Percentiles rank a stretch among this genome's conserved stretches.
Evolutionary conservation across 2,329 filamentous ascomycete genomes (phyloP).

Genomic region (Phialophora verrucosa): DNA sequence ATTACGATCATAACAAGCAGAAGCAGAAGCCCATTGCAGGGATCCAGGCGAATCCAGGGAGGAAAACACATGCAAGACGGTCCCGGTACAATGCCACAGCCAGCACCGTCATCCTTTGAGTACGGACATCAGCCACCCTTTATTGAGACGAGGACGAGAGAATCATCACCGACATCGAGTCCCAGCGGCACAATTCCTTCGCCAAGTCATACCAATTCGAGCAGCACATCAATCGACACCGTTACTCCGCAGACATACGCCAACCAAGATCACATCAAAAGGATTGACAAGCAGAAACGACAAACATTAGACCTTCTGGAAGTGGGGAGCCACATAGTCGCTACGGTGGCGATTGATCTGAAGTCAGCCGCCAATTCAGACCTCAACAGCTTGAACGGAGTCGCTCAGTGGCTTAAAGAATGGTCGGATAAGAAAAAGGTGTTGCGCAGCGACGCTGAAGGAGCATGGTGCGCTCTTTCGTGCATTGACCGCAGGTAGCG

Average conservation of each 20-base stretch:
- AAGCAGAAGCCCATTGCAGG: not conserved
- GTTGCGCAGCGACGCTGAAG: not conserved
- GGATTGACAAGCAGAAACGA: not conserved
- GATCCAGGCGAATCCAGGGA: not conserved
- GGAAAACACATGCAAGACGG: not conserved
- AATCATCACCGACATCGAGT: not conserved
- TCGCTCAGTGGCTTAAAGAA: not conserved
- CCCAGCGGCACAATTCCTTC: not conserved
- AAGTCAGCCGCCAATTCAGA: not conserved
- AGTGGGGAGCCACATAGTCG: not conserved
- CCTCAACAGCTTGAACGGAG: not conserved
- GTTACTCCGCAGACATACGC: not conserved
- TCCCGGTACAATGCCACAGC: not conserved
- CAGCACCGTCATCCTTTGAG: not conserved
- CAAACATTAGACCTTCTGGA: not conserved
- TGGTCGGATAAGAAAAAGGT: not conserved
- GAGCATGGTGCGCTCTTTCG: slow-evolving; percentile 2
- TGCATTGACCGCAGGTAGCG: not conserved
- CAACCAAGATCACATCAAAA: not conserved
- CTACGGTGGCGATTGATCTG: not conserved
- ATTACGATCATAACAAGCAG: not conserved
- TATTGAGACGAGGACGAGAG: not conserved
- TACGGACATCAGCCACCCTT: not conserved
- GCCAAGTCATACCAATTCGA: not conserved
- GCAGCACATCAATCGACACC: not conserved